Conservation (phyloP, 75 land plant species). For the Picea sitchensis region DNA sequence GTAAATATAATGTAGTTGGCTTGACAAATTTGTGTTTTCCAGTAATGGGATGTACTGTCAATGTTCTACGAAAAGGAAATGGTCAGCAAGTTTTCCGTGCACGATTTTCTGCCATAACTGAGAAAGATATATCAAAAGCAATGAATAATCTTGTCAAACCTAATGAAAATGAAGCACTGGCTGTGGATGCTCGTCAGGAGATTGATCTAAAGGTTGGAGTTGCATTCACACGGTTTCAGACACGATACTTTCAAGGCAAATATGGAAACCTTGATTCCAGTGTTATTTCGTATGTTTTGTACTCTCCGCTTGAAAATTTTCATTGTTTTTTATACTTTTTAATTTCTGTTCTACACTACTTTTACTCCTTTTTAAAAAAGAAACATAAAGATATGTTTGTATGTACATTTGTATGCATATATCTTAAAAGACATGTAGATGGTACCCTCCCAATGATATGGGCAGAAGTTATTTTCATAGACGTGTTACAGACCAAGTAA, state of each 20-base stretch:
- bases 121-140: slow-evolving; percentile 80
- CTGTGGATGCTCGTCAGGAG: slow-evolving; percentile 98
- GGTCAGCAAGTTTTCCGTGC: slow-evolving; percentile 83
- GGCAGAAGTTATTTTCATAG: neutral
- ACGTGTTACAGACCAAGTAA: slow-evolving; percentile 4
- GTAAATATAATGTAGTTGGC: no score
- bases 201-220: slow-evolving; percentile 99
- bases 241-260: slow-evolving; percentile 95
- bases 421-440: neutral
- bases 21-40: slow-evolving; percentile 13
- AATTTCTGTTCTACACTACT: neutral
- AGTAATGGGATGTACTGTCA: slow-evolving; percentile 85
- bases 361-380: neutral
- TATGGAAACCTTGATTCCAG: slow-evolving; percentile 97
- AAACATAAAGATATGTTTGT: neutral
- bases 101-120: slow-evolving; percentile 90
- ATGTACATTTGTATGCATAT: neutral
- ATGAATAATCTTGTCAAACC: slow-evolving; percentile 84
- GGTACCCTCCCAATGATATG: neutral
- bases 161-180: slow-evolving; percentile 80
- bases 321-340: neutral
- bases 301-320: neutral
- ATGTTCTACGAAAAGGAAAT: slow-evolving; percentile 39
- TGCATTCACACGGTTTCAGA: slow-evolving; percentile 96
- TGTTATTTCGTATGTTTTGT: slow-evolving; percentile 85